Base-by-base conservation (phyloP, 2,329 filamentous ascomycete genomes). In the Lasiodiplodia sp. region DNA sequence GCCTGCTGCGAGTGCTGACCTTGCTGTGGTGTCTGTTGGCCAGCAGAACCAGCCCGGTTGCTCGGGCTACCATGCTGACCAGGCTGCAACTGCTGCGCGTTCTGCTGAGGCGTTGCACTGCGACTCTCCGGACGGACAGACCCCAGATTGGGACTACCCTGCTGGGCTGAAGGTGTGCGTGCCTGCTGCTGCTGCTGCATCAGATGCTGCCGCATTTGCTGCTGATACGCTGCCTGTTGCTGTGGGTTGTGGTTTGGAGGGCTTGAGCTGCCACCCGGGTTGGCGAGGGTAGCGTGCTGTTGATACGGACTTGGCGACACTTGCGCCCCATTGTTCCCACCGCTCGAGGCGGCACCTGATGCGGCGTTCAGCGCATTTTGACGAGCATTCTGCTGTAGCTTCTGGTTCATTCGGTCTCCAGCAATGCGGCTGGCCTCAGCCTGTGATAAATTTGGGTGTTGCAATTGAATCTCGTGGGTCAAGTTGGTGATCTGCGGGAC, bases 81-180 rank as follows among this genome's bases (percentile, higher is more conserved):
- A 31, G 34, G 31, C 60, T 64, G 60, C n/a, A 52, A n/a, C 60
- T 52, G 60, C 28, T 64, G 60, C 6, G 31, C n/a, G 14, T 66
- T 66, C 51, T 66, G 63, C 64, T 79, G 78, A 14, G 78, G 78
- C 44, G 78, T 80, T 28, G 77, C 78, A 70, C 78, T 80, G 64
- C 78, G 72, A 69, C 78, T 80, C 47, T 73, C 72, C 5, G 68
- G 68, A 12, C 64, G 64, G 73, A 76, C 68, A 25, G 56, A 63
- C 14, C 58, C 66, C 38, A 71, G 3, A 18, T 12, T 52, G 23
- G 69, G 68, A 31, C 68, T 70, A 5, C 62, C 76, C 64, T 76
- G 75, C 63, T 78, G 77, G 67, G 47, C 38, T 11, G 28, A 31
- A 38, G 67, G 69, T 34, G 49, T 14, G 69, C 76, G 74, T 47